A percentile compares a stretch with the other conserved stretches of the same genome.
Evolutionary conservation across 768 basidiomycete genomes (phyloP).

Genomic region (Pholiota molesta): DNA sequence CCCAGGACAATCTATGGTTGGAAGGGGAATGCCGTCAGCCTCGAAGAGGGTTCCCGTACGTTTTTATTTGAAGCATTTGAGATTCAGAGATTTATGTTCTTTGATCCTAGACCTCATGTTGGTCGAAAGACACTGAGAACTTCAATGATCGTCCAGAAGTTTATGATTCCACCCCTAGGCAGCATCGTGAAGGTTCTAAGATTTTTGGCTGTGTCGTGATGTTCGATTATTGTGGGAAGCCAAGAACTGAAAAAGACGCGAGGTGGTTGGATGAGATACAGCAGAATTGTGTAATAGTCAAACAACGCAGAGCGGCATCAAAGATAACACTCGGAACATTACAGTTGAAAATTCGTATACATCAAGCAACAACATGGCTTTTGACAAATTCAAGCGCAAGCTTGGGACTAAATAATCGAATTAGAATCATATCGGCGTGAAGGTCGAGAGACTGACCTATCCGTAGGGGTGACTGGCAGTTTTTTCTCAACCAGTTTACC

Average conservation of each 20-base stretch:
- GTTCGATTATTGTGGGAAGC: neutral
- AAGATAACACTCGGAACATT: conserved; percentile 7
- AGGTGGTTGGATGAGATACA: neutral
- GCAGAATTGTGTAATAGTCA: conserved; percentile 18
- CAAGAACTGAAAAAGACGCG: neutral
- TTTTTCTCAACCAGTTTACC: conserved; percentile 87
- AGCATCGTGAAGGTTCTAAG: neutral
- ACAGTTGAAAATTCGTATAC: conserved; percentile 6
- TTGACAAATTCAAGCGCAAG: conserved; percentile 75
- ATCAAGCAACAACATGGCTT: conserved; percentile 26
- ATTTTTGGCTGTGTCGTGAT: neutral
- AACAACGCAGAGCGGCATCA: conserved; percentile 5
- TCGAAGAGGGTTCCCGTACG: neutral
- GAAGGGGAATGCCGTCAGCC: neutral
- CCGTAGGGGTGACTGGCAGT: conserved; percentile 83
- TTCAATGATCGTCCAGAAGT: too few species aligned
- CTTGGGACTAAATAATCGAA: conserved; percentile 46
- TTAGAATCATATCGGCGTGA: neutral
- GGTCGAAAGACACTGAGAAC: too few species aligned
- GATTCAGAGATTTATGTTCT: neutral
- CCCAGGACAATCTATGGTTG: neutral
- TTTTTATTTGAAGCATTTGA: neutral
- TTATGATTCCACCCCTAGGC: neutral
- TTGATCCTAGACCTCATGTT: neutral
- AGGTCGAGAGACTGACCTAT: conserved; percentile 55